Evolutionary conservation across 352 stramenopile genomes (phyloP).

Genomic region (Pseudoperonospora humuli): DNA sequence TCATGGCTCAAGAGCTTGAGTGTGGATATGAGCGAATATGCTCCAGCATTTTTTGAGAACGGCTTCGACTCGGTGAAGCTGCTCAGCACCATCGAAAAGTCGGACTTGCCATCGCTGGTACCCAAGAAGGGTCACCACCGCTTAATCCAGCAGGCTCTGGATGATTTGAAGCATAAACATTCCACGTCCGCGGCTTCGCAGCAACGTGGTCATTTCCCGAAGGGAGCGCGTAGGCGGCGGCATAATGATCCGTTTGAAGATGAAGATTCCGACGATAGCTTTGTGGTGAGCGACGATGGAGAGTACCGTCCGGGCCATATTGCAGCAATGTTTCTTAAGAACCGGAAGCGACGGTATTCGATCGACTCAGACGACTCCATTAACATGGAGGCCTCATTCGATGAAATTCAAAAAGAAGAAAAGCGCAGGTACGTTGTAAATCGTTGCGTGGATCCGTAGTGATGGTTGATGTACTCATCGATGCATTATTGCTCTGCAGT

Average conservation of each 20-base stretch:
- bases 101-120: slow-evolving; percentile 59
- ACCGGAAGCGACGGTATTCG: slow-evolving; percentile 65
- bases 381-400: slow-evolving; percentile 81
- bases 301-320: slow-evolving; percentile 73
- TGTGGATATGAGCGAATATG: slow-evolving; percentile 82
- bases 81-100: slow-evolving; percentile 63
- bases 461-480: not conserved
- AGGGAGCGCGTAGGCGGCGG: slow-evolving; percentile 21
- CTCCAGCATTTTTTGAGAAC: slow-evolving; percentile 80
- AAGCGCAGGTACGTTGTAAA: slow-evolving; percentile 48
- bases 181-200: slow-evolving; percentile 39
- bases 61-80: slow-evolving; percentile 85
- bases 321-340: slow-evolving; percentile 70
- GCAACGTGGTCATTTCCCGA: slow-evolving; percentile 23
- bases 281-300: slow-evolving; percentile 70
- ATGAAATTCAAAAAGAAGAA: slow-evolving; percentile 84
- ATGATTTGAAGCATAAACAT: slow-evolving; percentile 68
- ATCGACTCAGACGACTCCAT: slow-evolving; percentile 73
- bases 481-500: slow-evolving; percentile 22
- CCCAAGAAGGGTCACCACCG: slow-evolving; percentile 81
- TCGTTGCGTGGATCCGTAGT: not conserved
- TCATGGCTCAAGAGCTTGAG: slow-evolving; percentile 62
- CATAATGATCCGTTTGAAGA: slow-evolving; percentile 63
- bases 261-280: slow-evolving; percentile 84
- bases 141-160: slow-evolving; percentile 69